Conservation (phyloP, 352 stramenopile genomes). For the Phytophthora sansomeana region DNA sequence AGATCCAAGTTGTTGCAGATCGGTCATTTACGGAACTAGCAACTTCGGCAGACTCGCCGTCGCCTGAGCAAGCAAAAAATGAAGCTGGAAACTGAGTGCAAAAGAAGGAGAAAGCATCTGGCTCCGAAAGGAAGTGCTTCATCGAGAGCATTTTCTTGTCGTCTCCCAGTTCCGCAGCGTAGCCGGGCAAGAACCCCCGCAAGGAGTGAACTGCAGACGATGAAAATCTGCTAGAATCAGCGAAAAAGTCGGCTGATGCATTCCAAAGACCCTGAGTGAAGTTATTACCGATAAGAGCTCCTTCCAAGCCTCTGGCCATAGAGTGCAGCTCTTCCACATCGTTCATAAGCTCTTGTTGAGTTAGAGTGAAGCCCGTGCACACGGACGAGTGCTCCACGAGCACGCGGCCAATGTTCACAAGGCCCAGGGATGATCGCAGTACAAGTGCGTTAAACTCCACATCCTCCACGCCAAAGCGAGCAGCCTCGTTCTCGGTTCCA, state of each 20-base stretch:
- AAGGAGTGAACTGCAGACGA: slow-evolving; percentile 52
- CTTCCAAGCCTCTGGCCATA: slow-evolving; percentile 41
- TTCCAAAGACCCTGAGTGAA: slow-evolving; percentile 71
- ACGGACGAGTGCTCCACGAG: slow-evolving; percentile 67
- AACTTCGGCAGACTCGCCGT: slow-evolving; percentile 5
- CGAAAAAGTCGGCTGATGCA: slow-evolving; percentile 60
- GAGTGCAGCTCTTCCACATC: slow-evolving; percentile 48
- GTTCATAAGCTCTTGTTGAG: slow-evolving; percentile 47
- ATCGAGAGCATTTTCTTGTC: slow-evolving; percentile 64
- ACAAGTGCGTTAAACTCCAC: slow-evolving; percentile 85
- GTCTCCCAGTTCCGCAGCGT: slow-evolving; percentile 56
- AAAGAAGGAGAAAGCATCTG: slow-evolving; percentile 79
- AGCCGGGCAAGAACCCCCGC: slow-evolving; percentile 67
- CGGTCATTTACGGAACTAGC: slow-evolving; percentile 4
- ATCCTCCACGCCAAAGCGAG: slow-evolving; percentile 66
- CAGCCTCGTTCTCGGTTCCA: slow-evolving; percentile 9
- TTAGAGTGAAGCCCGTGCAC: slow-evolving; percentile 59
- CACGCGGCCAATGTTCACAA: slow-evolving; percentile 74
- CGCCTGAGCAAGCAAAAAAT: slow-evolving; percentile 63
- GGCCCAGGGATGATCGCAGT: slow-evolving; percentile 64
- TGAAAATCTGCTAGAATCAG: slow-evolving; percentile 40
- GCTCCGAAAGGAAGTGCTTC: slow-evolving; percentile 74
- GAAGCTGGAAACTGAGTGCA: slow-evolving; percentile 65
- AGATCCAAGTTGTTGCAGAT: slow-evolving; percentile 42
- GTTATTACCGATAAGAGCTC: slow-evolving; percentile 55